Evolutionary conservation across 495 filamentous ascomycete species (phyloP), one percentile per base, ranked within the genome.

Genomic region (Xylaria castorea): DNA sequence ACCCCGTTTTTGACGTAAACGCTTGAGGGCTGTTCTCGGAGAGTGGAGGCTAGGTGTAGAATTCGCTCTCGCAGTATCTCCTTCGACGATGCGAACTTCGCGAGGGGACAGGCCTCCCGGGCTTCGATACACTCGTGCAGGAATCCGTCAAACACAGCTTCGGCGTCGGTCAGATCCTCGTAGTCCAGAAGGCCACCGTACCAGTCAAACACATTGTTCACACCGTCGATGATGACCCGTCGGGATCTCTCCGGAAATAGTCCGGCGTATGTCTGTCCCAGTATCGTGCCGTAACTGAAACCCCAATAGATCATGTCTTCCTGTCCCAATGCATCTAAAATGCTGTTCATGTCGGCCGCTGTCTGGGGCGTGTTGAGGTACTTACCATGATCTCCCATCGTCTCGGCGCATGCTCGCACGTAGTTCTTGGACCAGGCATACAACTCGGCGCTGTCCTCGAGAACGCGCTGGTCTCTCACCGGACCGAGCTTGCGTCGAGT

Each of bases 261-360:
- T 0, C 77, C 77, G 1, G 85, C 83, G 53, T 85, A 87, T 27
- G 80, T 92, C 75, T 87, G 81, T 7, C 91, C 91, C 0, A 92
- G 80, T 6, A 91, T 61, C 5, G 88, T 89, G 8, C 90, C 91
- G 76, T 92, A 92, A 16, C 87, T 90, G 25, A 90, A 86, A 5
- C 90, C 90, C 90, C 90, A 91, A 74, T 89, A 92, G 38, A 86
- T 78, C 53, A 91, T 72, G 14, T 74, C 76, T 14, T 74, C 46
- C 64, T 86, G 83, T 16, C 83, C 82, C 0, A 85, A 27, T 1
- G 82, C 82, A 67, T 85, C 83, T 11, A 87, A 67, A 62, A 87
- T 86, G 38, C 75, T 79, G 70, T 85, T 86, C 83, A 87, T 87
- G 70, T 87, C 85, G 22, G 85, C 84, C 7, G 84, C 85, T 5